A percentile compares a stretch with the other conserved stretches of the same genome.
Evolutionary conservation across 208 protist species (phyloP).

Genomic region (Blastocrithidia nonstop): DNA sequence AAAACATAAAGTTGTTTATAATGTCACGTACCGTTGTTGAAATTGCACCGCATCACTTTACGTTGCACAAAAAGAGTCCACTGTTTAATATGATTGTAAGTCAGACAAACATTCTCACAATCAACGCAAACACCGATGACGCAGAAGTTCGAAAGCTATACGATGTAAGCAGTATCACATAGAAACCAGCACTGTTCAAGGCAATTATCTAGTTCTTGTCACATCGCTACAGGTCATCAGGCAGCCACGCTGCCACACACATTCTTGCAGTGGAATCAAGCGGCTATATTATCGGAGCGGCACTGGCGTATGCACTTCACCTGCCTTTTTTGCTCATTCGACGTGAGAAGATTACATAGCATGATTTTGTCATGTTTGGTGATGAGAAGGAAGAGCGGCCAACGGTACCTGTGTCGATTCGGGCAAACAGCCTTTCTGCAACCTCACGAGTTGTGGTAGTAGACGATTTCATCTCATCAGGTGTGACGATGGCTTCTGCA

Average conservation of each 20-base stretch:
- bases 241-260: slow-evolving; percentile 38
- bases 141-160: slow-evolving; percentile 42
- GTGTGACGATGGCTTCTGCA: slow-evolving; percentile 40
- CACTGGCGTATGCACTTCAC: slow-evolving; percentile 53
- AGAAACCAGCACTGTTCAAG: slow-evolving; percentile 46
- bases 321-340: slow-evolving; percentile 66
- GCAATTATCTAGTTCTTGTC: slow-evolving; percentile 42
- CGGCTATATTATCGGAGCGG: slow-evolving; percentile 60
- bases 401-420: slow-evolving; percentile 33
- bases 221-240: slow-evolving; percentile 44
- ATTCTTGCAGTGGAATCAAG: slow-evolving; percentile 60
- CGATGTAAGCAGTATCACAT: slow-evolving; percentile 74
- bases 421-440: slow-evolving; percentile 34
- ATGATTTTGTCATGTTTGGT: slow-evolving; percentile 13
- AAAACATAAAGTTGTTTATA: not conserved
- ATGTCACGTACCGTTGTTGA: slow-evolving; percentile 5
- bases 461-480: slow-evolving; percentile 81
- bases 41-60: slow-evolving; percentile 21
- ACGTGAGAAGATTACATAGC: slow-evolving; percentile 18
- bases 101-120: slow-evolving; percentile 6
- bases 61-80: slow-evolving; percentile 13
- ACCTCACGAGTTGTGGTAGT: slow-evolving; percentile 63
- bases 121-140: slow-evolving; percentile 1
- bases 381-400: slow-evolving; percentile 11
- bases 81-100: slow-evolving; percentile 13